Base-by-base conservation (phyloP, 2,329 filamentous ascomycete genomes). In the Pseudogymnoascus sp. region DNA sequence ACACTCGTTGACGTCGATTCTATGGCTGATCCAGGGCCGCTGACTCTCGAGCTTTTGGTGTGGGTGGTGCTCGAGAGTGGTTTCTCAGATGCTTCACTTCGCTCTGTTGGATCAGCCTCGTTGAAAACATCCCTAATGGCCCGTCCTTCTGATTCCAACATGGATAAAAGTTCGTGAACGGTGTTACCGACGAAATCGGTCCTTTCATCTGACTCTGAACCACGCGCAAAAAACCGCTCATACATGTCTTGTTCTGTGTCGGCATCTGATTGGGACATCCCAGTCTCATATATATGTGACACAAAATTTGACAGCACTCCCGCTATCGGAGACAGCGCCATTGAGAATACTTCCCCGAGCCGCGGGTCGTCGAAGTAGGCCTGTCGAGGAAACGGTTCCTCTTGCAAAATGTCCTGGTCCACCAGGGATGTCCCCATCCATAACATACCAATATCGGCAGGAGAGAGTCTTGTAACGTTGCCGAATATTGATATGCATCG, bases 171-270 rank as follows among this genome's bases (percentile, higher is more conserved):
- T n/a, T 54, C 28, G 11, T 54, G n/a, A 8, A 54, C n/a, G 16
- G 30, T 33, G n/a, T 6, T 12, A 14, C 47, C 11, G 16, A 33
- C 16, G 33, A 11, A 9, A n/a, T 35, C 16, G n/a, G 28, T 11
- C 20, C 30, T 18, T 14, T 9, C 11, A 54, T n/a, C n/a, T 1
- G 28, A 6, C 8, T 14, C 28, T 35, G 28, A 35, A 33, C 28
- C 47, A 54, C 28, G 9, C 4, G 47, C 11, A 9, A 54, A 54
- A 41, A 70, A 70, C 2, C 58, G 59, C 6, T 70, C 66, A 61
- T 71, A 71, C 66, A 69, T 68, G 11, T 71, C 69, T 59, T 67
- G 67, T 54, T 54, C 47, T 18, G 47, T 54, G 3, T 35, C 25
- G 30, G n/a, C 9, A 20, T 35, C 2, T 33, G 28, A 54, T 35